A percentile compares a stretch with the other conserved stretches of the same genome.
These are phyloP conservation scores for Usnea hakonensis DNA, from an alignment of 495 filamentous ascomycete genomes.

Conservation along the genomic window DNA sequence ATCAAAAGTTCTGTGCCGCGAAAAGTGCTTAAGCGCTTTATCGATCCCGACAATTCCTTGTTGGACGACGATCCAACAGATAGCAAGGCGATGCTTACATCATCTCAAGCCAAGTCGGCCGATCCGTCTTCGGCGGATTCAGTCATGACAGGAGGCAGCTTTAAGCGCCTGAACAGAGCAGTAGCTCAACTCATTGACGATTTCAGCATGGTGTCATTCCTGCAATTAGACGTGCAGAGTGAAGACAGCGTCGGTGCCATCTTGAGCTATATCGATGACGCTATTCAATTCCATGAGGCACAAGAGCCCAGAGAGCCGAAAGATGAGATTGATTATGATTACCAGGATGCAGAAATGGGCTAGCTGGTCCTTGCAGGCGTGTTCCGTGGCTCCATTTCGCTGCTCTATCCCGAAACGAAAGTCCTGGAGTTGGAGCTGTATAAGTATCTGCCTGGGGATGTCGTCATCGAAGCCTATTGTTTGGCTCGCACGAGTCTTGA, in stretches of 20 bases:
- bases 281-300: conserved; percentile 90
- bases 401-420: too few species aligned
- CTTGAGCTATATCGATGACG: conserved; percentile 96
- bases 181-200: conserved; percentile 88
- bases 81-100: conserved; percentile 25
- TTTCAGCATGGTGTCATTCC: conserved; percentile 95
- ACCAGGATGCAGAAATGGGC: conserved; percentile 42
- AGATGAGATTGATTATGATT: conserved; percentile 67
- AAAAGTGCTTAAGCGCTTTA: conserved; percentile 76
- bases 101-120: conserved; percentile 31
- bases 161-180: conserved; percentile 70
- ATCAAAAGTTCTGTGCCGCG: conserved; percentile 74
- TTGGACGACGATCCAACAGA: conserved; percentile 64
- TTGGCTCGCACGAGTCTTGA: too few species aligned
- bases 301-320: conserved; percentile 85
- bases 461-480: too few species aligned
- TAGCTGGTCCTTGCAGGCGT: neutral
- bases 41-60: conserved; percentile 71
- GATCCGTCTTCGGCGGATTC: conserved; percentile 55
- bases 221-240: conserved; percentile 81
- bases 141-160: conserved; percentile 71
- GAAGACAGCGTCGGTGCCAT: conserved; percentile 88
- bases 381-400: too few species aligned
- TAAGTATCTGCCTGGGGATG: too few species aligned
- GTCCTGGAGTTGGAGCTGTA: too few species aligned